phyloP scores from a whole-genome alignment of 768 basidiomycete genomes.

The Gloeopeniophorella convolvens region DNA sequence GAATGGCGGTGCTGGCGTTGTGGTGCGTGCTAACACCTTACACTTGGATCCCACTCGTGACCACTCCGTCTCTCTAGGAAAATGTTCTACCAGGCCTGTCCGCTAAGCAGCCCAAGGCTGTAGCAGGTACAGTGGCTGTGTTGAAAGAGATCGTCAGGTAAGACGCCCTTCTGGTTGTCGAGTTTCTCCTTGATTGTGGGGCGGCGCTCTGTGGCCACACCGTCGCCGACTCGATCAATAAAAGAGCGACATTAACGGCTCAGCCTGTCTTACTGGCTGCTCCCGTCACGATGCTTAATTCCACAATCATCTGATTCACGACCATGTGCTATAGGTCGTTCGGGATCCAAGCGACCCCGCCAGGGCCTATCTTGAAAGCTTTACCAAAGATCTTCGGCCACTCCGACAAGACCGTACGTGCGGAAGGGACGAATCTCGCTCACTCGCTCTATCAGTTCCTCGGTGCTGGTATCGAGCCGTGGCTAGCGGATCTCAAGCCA shows the following conservation, averaged over 20 bases:
- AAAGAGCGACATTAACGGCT: neutral
- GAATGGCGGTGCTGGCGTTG: slow-evolving; percentile 78
- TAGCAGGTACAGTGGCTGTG: slow-evolving; percentile 69
- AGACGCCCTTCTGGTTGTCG: slow-evolving; percentile 24
- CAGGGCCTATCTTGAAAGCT: slow-evolving; percentile 75
- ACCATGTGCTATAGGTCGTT: slow-evolving; percentile 48
- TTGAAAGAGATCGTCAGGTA: slow-evolving; percentile 84
- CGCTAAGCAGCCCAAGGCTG: slow-evolving; percentile 93
- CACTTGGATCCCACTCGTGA: slow-evolving; percentile 6
- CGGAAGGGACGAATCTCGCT: slow-evolving; percentile 77
- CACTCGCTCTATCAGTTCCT: slow-evolving; percentile 81
- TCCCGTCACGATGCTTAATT: neutral
- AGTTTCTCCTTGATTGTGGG: neutral
- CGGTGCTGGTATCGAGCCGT: slow-evolving; percentile 72
- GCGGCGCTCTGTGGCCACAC: too few relatives aligned
- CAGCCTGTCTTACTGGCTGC: neutral
- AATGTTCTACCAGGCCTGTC: slow-evolving; percentile 80
- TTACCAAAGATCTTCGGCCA: slow-evolving; percentile 94
- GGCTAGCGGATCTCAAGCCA: slow-evolving; percentile 86
- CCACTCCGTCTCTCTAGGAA: slow-evolving; percentile 20
- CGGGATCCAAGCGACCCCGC: slow-evolving; percentile 67
- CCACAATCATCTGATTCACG: neutral
- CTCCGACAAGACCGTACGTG: slow-evolving; percentile 90
- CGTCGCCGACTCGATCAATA: too few relatives aligned
- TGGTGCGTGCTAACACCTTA: slow-evolving; percentile 55